Conservation (phyloP, 2,329 filamentous ascomycete genomes). For the Amauroascus niger region DNA sequence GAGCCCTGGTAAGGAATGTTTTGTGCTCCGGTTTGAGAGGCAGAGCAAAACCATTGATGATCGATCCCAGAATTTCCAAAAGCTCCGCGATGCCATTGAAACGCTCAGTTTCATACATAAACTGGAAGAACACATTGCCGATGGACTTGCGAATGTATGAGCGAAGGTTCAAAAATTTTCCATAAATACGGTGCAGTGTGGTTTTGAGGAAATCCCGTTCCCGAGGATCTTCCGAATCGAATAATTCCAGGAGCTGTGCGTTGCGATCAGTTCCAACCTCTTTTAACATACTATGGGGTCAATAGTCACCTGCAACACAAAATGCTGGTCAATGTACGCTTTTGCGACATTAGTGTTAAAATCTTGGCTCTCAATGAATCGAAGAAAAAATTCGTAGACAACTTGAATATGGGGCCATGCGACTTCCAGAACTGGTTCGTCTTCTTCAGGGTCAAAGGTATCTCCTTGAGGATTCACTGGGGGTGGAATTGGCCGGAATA, state of each 20-base stretch:
- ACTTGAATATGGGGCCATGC: slow-evolving; percentile 99
- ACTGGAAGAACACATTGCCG: slow-evolving; percentile 99
- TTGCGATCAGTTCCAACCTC: slow-evolving; percentile 3
- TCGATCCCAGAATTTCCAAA: slow-evolving; percentile 91
- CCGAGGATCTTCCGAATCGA: slow-evolving; percentile 93
- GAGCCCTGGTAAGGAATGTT: slow-evolving; percentile 84
- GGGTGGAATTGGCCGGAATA: slow-evolving; percentile 93
- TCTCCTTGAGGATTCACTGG: slow-evolving; percentile 97
- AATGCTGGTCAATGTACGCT: slow-evolving; percentile 95
- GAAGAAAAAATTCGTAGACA: slow-evolving; percentile 97
- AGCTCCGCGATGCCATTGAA: slow-evolving; percentile 98
- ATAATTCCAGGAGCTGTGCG: slow-evolving; percentile 74
- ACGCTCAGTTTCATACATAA: slow-evolving; percentile 94
- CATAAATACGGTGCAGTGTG: slow-evolving; percentile 93
- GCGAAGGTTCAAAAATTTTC: slow-evolving; percentile 94
- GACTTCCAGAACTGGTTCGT: slow-evolving; percentile 94
- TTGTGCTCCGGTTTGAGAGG: slow-evolving; percentile 98
- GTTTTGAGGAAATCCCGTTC: slow-evolving; percentile 98
- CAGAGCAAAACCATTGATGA: slow-evolving; percentile 96
- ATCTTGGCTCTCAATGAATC: slow-evolving; percentile 98
- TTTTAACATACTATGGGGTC: not conserved
- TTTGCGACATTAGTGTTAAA: slow-evolving; percentile 99
- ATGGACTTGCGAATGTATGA: slow-evolving; percentile 97
- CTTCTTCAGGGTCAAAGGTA: slow-evolving; percentile 96
- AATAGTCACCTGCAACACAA: slow-evolving; percentile 63